Evolutionary conservation across 2,329 filamentous ascomycete genomes (phyloP).

Genomic region (Diplodia scrobiculata): DNA sequence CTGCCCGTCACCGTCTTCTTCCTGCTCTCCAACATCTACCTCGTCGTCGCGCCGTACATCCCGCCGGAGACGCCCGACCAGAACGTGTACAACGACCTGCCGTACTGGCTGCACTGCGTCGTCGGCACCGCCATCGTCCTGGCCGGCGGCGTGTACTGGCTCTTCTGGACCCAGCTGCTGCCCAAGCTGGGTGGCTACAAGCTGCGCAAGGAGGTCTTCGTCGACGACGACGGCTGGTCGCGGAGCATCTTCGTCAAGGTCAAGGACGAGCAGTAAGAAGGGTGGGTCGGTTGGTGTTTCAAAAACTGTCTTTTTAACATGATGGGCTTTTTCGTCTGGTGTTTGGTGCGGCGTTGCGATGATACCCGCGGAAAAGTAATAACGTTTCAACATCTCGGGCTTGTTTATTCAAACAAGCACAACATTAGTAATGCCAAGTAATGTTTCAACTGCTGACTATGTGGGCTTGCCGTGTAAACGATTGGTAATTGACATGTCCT

Average conservation of each 20-base stretch:
- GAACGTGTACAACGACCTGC: slow-evolving; percentile 56
- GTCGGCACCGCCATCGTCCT: slow-evolving; percentile 56
- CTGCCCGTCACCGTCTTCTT: slow-evolving; percentile 57
- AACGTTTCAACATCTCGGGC: slow-evolving; percentile 11
- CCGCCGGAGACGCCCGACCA: slow-evolving; percentile 51
- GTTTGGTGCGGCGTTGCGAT: slow-evolving; percentile 4
- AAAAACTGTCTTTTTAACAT: slow-evolving; percentile 1
- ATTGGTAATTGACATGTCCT: not conserved
- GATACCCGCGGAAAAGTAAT: slow-evolving; percentile 13
- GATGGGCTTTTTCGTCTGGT: not conserved
- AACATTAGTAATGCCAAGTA: not conserved
- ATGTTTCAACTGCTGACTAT: slow-evolving; percentile 1
- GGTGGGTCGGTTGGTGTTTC: not conserved
- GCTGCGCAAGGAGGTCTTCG: slow-evolving; percentile 42
- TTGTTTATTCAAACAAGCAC: slow-evolving; percentile 7
- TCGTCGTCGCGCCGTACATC: slow-evolving; percentile 56
- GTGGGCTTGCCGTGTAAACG: not conserved
- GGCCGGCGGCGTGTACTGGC: slow-evolving; percentile 55
- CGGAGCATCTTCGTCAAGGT: slow-evolving; percentile 43
- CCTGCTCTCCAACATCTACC: slow-evolving; percentile 56
- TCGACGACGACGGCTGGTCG: slow-evolving; percentile 46
- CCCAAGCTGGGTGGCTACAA: slow-evolving; percentile 49
- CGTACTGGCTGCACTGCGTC: slow-evolving; percentile 58
- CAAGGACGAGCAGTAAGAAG: not conserved
- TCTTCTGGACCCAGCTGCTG: slow-evolving; percentile 55